Evolutionary conservation across 1,284 basidiomycete species (phyloP).

Genomic region (Rhodofomes roseus): DNA sequence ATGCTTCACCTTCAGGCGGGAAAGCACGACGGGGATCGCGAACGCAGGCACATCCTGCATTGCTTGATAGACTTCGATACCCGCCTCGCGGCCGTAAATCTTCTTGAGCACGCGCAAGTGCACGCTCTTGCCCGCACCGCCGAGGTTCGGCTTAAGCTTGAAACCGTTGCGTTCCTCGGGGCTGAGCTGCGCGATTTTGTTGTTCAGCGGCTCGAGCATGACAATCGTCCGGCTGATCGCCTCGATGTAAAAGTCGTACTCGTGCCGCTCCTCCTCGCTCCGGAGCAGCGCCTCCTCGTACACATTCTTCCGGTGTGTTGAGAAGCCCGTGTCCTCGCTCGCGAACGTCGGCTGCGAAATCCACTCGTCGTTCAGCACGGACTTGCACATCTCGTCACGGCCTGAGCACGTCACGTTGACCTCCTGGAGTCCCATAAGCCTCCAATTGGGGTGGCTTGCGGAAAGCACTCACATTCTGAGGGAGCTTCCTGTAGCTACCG

Average conservation of each 20-base stretch:
- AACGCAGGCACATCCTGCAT: conserved; percentile 92
- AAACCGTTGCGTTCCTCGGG: conserved; percentile 81
- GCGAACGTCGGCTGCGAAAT: conserved; percentile 95
- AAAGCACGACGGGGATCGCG: conserved; percentile 93
- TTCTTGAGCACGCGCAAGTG: conserved; percentile 96
- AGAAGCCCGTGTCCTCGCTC: conserved; percentile 90
- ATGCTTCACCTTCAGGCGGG: conserved; percentile 92
- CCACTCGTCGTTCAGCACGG: conserved; percentile 96
- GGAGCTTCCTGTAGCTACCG: conserved; percentile 90
- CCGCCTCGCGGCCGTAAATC: conserved; percentile 89
- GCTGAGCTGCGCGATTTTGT: conserved; percentile 81
- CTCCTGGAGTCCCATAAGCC: conserved; percentile 50
- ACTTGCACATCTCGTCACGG: conserved; percentile 95
- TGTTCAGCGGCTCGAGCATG: conserved; percentile 89
- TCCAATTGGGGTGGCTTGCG: too few relatives aligned
- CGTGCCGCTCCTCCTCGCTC: conserved; percentile 96
- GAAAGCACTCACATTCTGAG: conserved; percentile 58
- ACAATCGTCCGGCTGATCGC: conserved; percentile 93
- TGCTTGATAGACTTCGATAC: conserved; percentile 84
- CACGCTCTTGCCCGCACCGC: conserved; percentile 87
- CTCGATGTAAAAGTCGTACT: conserved; percentile 99
- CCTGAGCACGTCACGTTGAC: conserved; percentile 88
- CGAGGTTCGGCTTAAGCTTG: conserved; percentile 89
- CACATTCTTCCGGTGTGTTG: conserved; percentile 90
- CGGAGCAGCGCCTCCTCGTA: conserved; percentile 98